A percentile compares a stretch with the other conserved stretches of the same genome.
Evolutionary conservation across 2,329 filamentous ascomycete species (phyloP).

Genomic region (Cladosporium sp.): DNA sequence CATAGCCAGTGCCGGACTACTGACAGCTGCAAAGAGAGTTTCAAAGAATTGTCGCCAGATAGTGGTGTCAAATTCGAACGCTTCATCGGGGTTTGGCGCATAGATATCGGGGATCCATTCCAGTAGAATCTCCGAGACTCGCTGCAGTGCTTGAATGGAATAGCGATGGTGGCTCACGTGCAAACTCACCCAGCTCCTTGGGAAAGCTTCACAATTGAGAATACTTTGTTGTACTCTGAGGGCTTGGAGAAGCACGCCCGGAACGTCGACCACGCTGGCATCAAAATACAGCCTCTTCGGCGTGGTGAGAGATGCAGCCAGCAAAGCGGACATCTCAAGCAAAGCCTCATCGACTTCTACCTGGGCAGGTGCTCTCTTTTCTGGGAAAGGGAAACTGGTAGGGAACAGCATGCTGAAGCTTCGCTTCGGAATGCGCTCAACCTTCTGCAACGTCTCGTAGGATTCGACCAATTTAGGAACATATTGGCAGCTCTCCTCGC

Average conservation of each 20-base stretch:
- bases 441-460: conserved; percentile 70
- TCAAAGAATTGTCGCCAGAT: conserved; percentile 93
- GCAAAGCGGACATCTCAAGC: conserved; percentile 79
- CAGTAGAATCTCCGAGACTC: conserved; percentile 73
- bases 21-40: conserved; percentile 81
- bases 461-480: conserved; percentile 88
- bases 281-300: conserved; percentile 29
- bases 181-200: conserved; percentile 82
- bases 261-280: conserved; percentile 59
- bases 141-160: conserved; percentile 78
- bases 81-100: conserved; percentile 61
- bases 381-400: conserved; percentile 80
- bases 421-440: conserved; percentile 53
- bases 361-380: conserved; percentile 57
- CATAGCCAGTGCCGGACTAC: conserved; percentile 79
- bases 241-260: conserved; percentile 69
- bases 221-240: conserved; percentile 86
- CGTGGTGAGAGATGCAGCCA: conserved; percentile 56
- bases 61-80: conserved; percentile 73
- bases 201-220: conserved; percentile 83
- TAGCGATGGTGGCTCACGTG: conserved; percentile 62
- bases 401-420: conserved; percentile 84
- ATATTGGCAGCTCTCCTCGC: conserved; percentile 78
- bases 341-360: conserved; percentile 65
- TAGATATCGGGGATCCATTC: conserved; percentile 81